Base-by-base conservation (phyloP, 83 land plant genomes). In the Larix sibirica region DNA sequence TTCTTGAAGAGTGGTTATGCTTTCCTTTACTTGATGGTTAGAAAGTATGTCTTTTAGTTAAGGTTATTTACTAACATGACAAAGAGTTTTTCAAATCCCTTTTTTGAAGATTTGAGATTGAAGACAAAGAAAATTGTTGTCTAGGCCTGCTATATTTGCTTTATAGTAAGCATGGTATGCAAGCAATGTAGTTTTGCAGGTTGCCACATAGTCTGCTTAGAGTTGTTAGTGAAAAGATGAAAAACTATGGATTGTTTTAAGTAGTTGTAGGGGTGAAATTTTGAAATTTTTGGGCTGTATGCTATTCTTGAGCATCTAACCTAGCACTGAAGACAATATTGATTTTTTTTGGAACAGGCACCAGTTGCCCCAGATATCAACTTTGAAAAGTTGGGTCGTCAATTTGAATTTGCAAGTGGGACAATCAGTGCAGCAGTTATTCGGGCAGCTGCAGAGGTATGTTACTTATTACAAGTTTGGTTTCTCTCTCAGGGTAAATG, bases 351-450 rank as follows among this genome's bases (percentile, higher is more conserved):
- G 47, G 40, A 42, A 60, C 86, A 85, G 87, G 80, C 86, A 40
- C 87, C 87, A 7, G 33, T 83, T 60, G 80, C 87, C 54, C 28
- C 86, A 23, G 84, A 83, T 31, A 62, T 85, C 7, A 59, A 85
- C 44, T 85, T 85, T 64, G 87, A 85, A 23, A 86, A 83, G 86
- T 80, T 85, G 86, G 85, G 86, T 12, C 85, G 79, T 36, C 86
- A 86, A 14, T 85, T 85, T 83, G 86, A 85, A 47, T 85, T 85
- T 71, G 66, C 79, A 63, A 85, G 87, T 74, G 87, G 87, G 47
- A 79, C 86, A 44, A 85, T 85, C 28, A 83, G 80, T 86, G 84
- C 81, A 62, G 86, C 87, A 14, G 64, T 62, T 42, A 80, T 85
- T 26, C 73, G 87, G 40, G 87, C 87, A 54, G 87, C 87, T 59